These are phyloP conservation scores for Neophaeococcomyces mojaviensis DNA, from an alignment of 2,329 filamentous ascomycete species.

Conservation along the genomic window DNA sequence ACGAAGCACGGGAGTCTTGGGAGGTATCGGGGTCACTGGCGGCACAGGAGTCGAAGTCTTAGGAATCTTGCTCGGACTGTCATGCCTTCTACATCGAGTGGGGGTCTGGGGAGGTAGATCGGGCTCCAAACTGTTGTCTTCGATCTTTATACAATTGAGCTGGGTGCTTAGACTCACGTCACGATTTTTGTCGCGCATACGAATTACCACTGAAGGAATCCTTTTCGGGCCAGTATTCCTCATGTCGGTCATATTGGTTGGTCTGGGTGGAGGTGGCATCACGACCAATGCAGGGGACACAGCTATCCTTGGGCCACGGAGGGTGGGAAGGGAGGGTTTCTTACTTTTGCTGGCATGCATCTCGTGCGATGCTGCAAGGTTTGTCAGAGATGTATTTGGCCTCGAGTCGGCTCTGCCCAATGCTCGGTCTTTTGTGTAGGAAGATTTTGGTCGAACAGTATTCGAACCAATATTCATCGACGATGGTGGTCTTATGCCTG, in stretches of 20 bases:
- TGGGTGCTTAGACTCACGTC: constrained; percentile 7
- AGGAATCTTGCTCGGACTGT: constrained; percentile 19
- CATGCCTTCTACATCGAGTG: constrained; percentile 8
- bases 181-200: constrained; percentile 1
- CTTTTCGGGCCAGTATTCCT: not conserved
- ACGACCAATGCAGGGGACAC: not conserved
- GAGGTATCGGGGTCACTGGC: constrained; percentile 29
- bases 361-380: constrained; percentile 8
- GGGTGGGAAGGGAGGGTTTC: constrained; percentile 9
- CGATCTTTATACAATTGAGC: constrained; percentile 2
- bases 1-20: constrained; percentile 27
- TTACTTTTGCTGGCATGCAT: constrained; percentile 7
- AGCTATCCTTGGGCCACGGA: constrained; percentile 13
- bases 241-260: not conserved
- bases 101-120: not conserved
- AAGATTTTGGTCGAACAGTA: constrained; percentile 42
- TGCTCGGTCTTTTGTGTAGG: constrained; percentile 45
- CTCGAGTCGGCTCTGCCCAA: constrained; percentile 36
- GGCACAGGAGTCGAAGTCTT: constrained; percentile 14
- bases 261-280: not conserved
- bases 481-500: constrained; percentile 40
- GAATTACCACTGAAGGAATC: not conserved
- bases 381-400: constrained; percentile 34
- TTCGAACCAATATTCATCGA: constrained; percentile 31
- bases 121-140: not conserved